Conservation (phyloP, 352 stramenopile species). For the Phytopythium ostracodes region DNA sequence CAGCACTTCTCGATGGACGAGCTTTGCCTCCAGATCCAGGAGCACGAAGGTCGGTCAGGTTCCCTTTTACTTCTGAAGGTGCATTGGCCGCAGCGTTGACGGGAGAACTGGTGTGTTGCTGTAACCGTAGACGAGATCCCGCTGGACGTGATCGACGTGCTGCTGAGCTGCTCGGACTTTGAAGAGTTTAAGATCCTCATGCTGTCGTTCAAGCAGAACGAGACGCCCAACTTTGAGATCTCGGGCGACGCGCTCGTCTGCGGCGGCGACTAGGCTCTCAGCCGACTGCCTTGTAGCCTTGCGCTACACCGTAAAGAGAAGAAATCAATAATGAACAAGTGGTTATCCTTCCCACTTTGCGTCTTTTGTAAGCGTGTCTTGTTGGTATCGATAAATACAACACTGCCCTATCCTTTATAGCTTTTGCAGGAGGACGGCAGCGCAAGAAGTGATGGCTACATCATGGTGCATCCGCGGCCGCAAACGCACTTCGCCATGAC, state of each 20-base stretch:
- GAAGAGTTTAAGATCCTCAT: conserved; percentile 88
- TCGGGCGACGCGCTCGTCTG: conserved; percentile 56
- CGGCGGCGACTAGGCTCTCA: conserved; percentile 8
- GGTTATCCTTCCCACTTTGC: background rate
- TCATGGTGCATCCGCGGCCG: conserved; percentile 51
- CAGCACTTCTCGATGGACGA: conserved; percentile 84
- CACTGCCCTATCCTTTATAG: background rate
- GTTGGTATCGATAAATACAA: background rate
- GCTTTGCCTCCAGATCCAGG: conserved; percentile 73
- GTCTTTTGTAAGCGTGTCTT: background rate
- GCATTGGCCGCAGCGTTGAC: background rate
- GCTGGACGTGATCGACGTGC: conserved; percentile 71
- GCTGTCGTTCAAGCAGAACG: conserved; percentile 85
- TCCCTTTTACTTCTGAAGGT: background rate
- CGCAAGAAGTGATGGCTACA: conserved; percentile 47
- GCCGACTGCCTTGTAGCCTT: too few relatives aligned
- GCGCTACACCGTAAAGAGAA: background rate
- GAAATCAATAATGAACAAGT: background rate
- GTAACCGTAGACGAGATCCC: conserved; percentile 73
- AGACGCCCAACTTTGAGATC: conserved; percentile 74
- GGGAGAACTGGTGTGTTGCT: too few relatives aligned
- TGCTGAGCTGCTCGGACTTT: conserved; percentile 81
- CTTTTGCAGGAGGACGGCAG: background rate
- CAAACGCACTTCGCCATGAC: conserved; percentile 69
- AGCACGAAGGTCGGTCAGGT: conserved; percentile 54